A percentile compares a stretch with the other conserved stretches of the same genome.
phyloP scores from a whole-genome alignment of 2,329 filamentous ascomycete genomes.

The Aspergillus calidoustus region DNA sequence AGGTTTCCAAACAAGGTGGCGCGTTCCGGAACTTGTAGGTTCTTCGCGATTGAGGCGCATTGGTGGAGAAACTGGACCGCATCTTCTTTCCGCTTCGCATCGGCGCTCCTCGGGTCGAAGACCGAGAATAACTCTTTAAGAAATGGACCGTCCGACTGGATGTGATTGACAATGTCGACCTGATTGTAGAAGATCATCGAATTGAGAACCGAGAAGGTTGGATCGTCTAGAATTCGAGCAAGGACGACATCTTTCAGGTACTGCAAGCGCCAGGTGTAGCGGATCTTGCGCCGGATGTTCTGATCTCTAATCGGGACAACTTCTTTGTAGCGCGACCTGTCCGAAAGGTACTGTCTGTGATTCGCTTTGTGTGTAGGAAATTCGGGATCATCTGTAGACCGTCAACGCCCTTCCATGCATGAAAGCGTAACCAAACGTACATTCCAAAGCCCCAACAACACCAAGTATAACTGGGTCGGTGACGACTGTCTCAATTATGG shows the following conservation, averaged over 20 bases:
- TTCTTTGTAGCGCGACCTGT: conserved; percentile 91
- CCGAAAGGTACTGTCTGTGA: conserved; percentile 88
- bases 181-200: conserved; percentile 99
- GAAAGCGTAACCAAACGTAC: conserved; percentile 43
- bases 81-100: conserved; percentile 81
- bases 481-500: conserved; percentile 92
- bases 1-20: conserved; percentile 88
- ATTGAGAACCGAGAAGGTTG: conserved; percentile 96
- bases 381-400: conserved; percentile 76
- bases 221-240: conserved; percentile 93
- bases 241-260: conserved; percentile 99
- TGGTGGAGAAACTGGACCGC: conserved; percentile 96
- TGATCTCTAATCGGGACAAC: conserved; percentile 90
- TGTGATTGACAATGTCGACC: conserved; percentile 93
- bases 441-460: conserved; percentile 94
- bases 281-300: conserved; percentile 83
- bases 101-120: conserved; percentile 68
- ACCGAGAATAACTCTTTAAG: conserved; percentile 86
- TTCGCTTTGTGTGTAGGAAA: conserved; percentile 98
- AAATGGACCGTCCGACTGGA: conserved; percentile 81
- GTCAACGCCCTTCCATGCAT: conserved; percentile 33
- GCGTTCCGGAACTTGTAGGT: conserved; percentile 80
- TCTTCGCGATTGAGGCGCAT: conserved; percentile 93
- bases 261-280: conserved; percentile 92
- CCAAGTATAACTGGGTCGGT: conserved; percentile 87